Percentiles rank a stretch among this genome's conserved stretches.
Conservation (phyloP, 306 rosid genomes). For the Vicia faba region DNA sequence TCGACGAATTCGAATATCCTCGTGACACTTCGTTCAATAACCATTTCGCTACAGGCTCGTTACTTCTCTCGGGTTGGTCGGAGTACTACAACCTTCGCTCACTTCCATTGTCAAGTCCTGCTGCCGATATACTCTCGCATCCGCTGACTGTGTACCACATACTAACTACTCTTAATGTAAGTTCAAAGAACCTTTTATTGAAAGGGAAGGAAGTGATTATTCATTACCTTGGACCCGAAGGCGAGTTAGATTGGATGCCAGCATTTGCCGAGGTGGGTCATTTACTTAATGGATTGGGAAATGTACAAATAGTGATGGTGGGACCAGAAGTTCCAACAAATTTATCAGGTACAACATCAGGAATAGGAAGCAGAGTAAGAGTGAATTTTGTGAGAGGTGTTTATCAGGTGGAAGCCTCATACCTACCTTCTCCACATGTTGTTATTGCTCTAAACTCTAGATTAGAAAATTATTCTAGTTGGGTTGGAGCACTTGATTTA, state of each 20-base stretch:
- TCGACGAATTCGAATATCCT: slow-evolving; percentile 57
- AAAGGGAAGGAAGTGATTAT: slow-evolving; percentile 64
- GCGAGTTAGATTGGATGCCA: slow-evolving; percentile 73
- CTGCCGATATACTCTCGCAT: slow-evolving; percentile 61
- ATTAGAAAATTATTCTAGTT: slow-evolving; percentile 38
- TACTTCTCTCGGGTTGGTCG: slow-evolving; percentile 66
- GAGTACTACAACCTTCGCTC: slow-evolving; percentile 67
- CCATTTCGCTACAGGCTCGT: slow-evolving; percentile 47
- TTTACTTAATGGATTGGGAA: slow-evolving; percentile 62
- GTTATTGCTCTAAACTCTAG: slow-evolving; percentile 37
- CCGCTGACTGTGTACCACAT: slow-evolving; percentile 64
- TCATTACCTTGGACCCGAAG: slow-evolving; percentile 70
- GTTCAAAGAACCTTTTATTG: slow-evolving; percentile 59
- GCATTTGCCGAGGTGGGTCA: slow-evolving; percentile 67
- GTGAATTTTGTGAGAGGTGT: slow-evolving; percentile 45
- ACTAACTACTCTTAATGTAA: slow-evolving; percentile 56
- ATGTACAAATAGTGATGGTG: slow-evolving; percentile 48
- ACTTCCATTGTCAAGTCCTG: slow-evolving; percentile 56
- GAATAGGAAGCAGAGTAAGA: slow-evolving; percentile 44
- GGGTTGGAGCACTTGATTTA: slow-evolving; percentile 42
- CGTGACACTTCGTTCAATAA: slow-evolving; percentile 58
- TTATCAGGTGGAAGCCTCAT: slow-evolving; percentile 45
- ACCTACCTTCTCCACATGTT: slow-evolving; percentile 40
- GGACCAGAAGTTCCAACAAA: slow-evolving; percentile 42
- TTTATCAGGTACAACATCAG: slow-evolving; percentile 43